Evolutionary conservation across 2,329 filamentous ascomycete species (phyloP), one percentile per base, ranked within the genome.

Genomic region (Cordyceps cicadae): DNA sequence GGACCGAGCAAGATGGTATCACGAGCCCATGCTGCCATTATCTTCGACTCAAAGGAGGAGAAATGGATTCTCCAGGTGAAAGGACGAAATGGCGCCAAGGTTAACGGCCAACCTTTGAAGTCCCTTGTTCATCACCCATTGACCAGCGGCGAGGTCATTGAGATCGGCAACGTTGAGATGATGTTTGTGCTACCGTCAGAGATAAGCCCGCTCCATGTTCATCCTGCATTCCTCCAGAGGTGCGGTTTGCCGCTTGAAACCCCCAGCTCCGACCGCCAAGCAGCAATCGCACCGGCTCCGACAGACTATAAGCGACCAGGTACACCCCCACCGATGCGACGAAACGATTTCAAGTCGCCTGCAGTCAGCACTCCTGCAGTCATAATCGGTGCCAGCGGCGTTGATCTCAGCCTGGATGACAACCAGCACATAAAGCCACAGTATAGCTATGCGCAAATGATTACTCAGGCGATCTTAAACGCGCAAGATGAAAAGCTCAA

Each of bases 401-500:
- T 92, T 58, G 89, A 94, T 73, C 83, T 92, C 64, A 92, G 90
- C 69, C 81, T 87, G 39, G 92, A 97, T 66, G 84, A 87, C 34
- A 90, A 92, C 65, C 89, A 89, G 71, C 91, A 97, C 65, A 85
- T 97, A 69, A 99, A 99, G 73, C 95, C 94, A 1, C 90, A 92
- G 51, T 96, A 90, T 73, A 97, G 93, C 72, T 99, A 99, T 74
- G 92, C 94, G 3, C 91, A 96, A 71, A 86, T 99, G 79, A 99
- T 99, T 65, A 94, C 92, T 0, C 94, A 97, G 75, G 94, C 94
- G 1, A 97, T 99, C 64, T 81, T 97, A 66, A 89, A 89, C 41
- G 92, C 88, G 2, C 80, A 85, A 1, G 92, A 96, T 62, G 88
- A 95, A 71, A 95, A 95, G 73, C 81, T 97, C 59, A 97, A 94